Percentiles rank a stretch among this genome's conserved stretches.
Evolutionary conservation across 805 yeast genomes (phyloP).

Genomic region (Candida ortonii): DNA sequence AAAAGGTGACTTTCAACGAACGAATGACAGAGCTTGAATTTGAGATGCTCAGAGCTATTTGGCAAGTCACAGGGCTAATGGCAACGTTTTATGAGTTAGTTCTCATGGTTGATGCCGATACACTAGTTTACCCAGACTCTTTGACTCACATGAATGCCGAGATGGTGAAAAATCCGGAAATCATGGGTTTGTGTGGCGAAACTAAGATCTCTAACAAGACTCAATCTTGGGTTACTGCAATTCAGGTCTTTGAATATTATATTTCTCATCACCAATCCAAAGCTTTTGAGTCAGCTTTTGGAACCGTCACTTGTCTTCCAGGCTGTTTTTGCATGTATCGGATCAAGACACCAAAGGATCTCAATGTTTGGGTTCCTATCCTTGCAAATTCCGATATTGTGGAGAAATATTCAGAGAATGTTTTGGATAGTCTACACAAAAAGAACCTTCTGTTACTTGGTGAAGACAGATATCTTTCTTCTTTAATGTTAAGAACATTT

Average conservation of each 20-base stretch:
- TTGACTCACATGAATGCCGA: conserved; percentile 87
- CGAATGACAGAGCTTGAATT: conserved; percentile 90
- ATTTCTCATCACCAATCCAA: conserved; percentile 93
- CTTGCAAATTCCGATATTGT: conserved; percentile 91
- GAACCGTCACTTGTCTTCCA: conserved; percentile 92
- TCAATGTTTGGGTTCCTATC: conserved; percentile 88
- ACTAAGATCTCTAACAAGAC: conserved; percentile 84
- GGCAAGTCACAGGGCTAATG: conserved; percentile 83
- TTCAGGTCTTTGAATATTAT: conserved; percentile 91
- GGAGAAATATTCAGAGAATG: conserved; percentile 85
- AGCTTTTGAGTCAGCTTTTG: conserved; percentile 93
- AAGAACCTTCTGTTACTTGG: conserved; percentile 84
- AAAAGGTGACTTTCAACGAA: conserved; percentile 84
- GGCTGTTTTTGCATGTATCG: conserved; percentile 94
- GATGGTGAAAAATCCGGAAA: conserved; percentile 78
- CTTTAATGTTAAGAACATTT: conserved; percentile 83
- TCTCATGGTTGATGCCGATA: conserved; percentile 94
- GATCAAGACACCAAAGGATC: conserved; percentile 83
- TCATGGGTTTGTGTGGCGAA: conserved; percentile 95
- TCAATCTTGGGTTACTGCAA: conserved; percentile 85
- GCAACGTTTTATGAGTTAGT: conserved; percentile 78
- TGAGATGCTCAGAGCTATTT: conserved; percentile 68
- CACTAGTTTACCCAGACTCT: conserved; percentile 82
- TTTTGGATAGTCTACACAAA: conserved; percentile 76
- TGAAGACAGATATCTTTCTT: conserved; percentile 83